Conservation (phyloP, 176 grass and related monocot genomes). For the Musa schizocarpa region DNA sequence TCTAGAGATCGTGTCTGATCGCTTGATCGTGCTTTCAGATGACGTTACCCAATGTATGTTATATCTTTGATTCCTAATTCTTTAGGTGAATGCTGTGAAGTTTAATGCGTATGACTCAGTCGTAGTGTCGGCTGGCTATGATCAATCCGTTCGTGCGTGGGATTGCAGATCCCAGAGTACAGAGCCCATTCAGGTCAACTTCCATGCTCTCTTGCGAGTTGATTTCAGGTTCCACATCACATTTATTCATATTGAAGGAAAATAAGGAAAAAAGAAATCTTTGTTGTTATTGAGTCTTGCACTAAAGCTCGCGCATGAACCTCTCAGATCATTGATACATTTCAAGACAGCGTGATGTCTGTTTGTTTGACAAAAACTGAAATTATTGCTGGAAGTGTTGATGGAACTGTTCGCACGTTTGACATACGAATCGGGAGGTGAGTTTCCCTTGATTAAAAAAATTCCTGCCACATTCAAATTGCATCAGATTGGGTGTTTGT, state of each 20-base stretch:
- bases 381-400: slow-evolving; percentile 97
- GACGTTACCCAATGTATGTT: background rate
- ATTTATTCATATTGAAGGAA: slow-evolving; percentile 1
- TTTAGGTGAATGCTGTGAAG: slow-evolving; percentile 83
- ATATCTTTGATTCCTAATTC: background rate
- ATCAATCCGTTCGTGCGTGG: slow-evolving; percentile 69
- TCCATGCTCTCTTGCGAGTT: slow-evolving; percentile 3
- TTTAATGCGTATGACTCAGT: slow-evolving; percentile 80
- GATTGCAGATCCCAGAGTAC: slow-evolving; percentile 87
- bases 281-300: background rate
- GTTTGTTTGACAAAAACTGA: slow-evolving; percentile 71
- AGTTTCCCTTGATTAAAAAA: slow-evolving; percentile 11
- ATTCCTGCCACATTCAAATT: background rate
- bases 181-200: slow-evolving; percentile 82
- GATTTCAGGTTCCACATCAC: background rate
- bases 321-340: slow-evolving; percentile 73
- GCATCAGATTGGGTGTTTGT: slow-evolving; percentile 10
- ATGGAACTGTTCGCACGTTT: slow-evolving; percentile 80
- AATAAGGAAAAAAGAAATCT: background rate
- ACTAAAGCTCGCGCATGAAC: slow-evolving; percentile 17
- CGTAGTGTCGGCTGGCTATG: slow-evolving; percentile 86
- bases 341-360: slow-evolving; percentile 98
- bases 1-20: background rate
- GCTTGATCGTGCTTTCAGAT: background rate
- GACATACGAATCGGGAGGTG: slow-evolving; percentile 95